A percentile compares a stretch with the other conserved stretches of the same genome.
These are phyloP conservation scores for Oxytropis ochrocephala DNA, from an alignment of 306 rosid species.

Conservation along the genomic window DNA sequence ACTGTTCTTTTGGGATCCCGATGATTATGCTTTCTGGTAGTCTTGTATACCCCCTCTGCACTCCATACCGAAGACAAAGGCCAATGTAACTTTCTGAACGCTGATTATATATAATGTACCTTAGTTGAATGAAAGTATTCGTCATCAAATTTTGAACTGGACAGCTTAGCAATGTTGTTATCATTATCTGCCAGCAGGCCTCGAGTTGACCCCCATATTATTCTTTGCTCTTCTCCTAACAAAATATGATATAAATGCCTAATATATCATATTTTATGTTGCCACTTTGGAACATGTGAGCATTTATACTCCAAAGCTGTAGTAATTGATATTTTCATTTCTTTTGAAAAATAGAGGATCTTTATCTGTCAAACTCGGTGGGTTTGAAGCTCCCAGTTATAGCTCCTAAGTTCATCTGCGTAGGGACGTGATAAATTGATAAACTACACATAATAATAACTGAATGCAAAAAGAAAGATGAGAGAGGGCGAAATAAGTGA, in stretches of 20 bases:
- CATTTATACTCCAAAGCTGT: no score
- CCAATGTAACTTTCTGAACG: slow-evolving; percentile 53
- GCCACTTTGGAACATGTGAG: no score
- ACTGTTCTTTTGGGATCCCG: slow-evolving; percentile 23
- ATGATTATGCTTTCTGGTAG: slow-evolving; percentile 31
- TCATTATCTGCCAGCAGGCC: slow-evolving; percentile 14
- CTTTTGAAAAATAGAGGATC: no score
- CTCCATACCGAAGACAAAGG: slow-evolving; percentile 30
- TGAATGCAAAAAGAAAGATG: no score
- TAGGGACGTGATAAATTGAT: no score
- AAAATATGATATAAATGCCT: background rate
- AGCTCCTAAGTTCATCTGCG: no score
- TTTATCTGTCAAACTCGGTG: no score
- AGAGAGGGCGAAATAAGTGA: no score
- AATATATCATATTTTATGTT: no score
- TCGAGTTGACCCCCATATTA: background rate
- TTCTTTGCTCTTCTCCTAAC: background rate
- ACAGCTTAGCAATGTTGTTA: slow-evolving; percentile 8
- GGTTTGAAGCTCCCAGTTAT: no score
- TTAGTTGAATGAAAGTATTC: slow-evolving; percentile 31
- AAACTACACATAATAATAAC: no score
- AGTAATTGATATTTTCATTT: no score
- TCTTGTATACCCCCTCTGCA: slow-evolving; percentile 41
- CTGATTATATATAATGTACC: slow-evolving; percentile 43
- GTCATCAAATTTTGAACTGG: slow-evolving; percentile 27